Conservation (phyloP, 345 rosid species). For the Acer negundo region DNA sequence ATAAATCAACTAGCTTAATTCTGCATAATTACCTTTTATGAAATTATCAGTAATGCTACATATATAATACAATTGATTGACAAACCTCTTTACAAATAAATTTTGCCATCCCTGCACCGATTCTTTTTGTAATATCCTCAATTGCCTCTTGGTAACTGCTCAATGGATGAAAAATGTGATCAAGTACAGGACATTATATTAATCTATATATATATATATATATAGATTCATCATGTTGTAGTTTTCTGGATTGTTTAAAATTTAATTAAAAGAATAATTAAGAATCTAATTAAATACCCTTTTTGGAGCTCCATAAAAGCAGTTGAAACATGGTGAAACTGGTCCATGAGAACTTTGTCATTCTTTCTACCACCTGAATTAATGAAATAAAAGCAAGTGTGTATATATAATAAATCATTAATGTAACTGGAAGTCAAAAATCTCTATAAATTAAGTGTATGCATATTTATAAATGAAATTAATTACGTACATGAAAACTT, state of each 20-base stretch:
- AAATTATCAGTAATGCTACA: not conserved
- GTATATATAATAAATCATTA: too few species aligned
- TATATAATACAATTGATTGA: slow-evolving; percentile 14
- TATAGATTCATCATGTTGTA: too few species aligned
- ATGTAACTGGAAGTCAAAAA: too few species aligned
- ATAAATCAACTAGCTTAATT: not conserved
- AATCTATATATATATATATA: too few species aligned
- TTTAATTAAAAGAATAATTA: not conserved
- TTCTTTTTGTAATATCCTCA: slow-evolving; percentile 70
- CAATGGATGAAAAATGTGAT: not conserved
- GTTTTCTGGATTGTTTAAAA: not conserved
- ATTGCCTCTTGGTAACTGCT: slow-evolving; percentile 36
- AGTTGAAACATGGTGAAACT: slow-evolving; percentile 54
- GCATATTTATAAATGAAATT: too few species aligned
- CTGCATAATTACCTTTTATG: not conserved
- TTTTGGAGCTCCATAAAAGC: slow-evolving; percentile 83
- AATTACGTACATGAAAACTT: slow-evolving; percentile 60
- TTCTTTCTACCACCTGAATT: slow-evolving; percentile 78
- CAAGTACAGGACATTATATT: too few species aligned
- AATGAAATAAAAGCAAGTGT: not conserved
- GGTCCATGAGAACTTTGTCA: slow-evolving; percentile 48
- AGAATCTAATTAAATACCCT: slow-evolving; percentile 41
- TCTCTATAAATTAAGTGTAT: too few species aligned
- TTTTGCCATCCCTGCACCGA: slow-evolving; percentile 99
- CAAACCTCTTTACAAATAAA: slow-evolving; percentile 89